Percentiles rank a stretch among this genome's conserved stretches.
Evolutionary conservation across 352 stramenopile species (phyloP).

Genomic region (Globisporangium lucens): DNA sequence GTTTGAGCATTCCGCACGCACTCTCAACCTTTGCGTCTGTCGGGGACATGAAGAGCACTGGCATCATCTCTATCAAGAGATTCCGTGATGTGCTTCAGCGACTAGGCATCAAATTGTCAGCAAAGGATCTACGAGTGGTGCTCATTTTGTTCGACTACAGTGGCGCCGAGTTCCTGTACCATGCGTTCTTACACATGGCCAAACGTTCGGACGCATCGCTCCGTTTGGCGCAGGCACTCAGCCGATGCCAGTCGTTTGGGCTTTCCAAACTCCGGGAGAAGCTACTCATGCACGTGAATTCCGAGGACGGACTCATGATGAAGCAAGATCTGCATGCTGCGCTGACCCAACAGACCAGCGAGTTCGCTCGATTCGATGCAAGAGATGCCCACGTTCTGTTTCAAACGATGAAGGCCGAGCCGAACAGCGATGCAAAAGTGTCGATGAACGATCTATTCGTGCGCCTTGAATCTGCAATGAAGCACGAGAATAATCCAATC

Average conservation of each 20-base stretch:
- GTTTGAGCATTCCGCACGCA: conserved; percentile 31
- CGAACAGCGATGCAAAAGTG: conserved; percentile 18
- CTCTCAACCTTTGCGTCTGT: conserved; percentile 33
- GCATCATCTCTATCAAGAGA: conserved; percentile 36
- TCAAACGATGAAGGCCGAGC: conserved; percentile 23
- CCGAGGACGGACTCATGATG: conserved; percentile 36
- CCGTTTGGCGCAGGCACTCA: conserved; percentile 24
- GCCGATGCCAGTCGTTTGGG: conserved; percentile 37
- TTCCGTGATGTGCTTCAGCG: conserved; percentile 41
- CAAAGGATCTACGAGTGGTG: conserved; percentile 43
- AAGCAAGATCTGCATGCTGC: conserved; percentile 39
- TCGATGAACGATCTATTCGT: conserved; percentile 35
- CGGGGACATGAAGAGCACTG: conserved; percentile 48
- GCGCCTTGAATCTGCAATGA: conserved; percentile 30
- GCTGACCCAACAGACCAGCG: conserved; percentile 30
- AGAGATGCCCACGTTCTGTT: conserved; percentile 38
- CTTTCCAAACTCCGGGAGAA: conserved; percentile 37
- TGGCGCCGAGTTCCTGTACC: conserved; percentile 48
- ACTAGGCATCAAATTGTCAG: conserved; percentile 29
- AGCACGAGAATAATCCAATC: conserved; percentile 3
- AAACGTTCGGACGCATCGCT: conserved; percentile 24
- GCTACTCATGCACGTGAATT: conserved; percentile 31
- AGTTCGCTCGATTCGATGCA: conserved; percentile 31
- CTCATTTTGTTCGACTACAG: conserved; percentile 51
- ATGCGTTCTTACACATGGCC: conserved; percentile 39